Evolutionary conservation across 2,329 filamentous ascomycete genomes (phyloP).

Genomic region (Fusarium sp.): DNA sequence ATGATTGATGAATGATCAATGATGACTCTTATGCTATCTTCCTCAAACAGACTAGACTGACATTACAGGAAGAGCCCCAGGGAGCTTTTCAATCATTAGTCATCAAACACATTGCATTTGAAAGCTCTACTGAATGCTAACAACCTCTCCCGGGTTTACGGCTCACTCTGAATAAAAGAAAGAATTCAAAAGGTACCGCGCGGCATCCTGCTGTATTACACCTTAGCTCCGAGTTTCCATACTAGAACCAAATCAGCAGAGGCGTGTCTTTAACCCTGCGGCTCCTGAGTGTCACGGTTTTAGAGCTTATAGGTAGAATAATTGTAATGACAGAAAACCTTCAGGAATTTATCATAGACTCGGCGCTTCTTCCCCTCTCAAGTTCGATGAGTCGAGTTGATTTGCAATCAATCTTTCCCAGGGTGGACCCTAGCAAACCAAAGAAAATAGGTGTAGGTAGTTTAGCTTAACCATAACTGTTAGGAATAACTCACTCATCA

Average conservation of each 20-base stretch:
- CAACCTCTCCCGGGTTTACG: conserved; percentile 44
- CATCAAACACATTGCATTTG: conserved; percentile 14
- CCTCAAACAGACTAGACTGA: conserved; percentile 12
- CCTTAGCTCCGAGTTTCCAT: conserved; percentile 26
- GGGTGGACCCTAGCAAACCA: not conserved
- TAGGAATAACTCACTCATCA: conserved; percentile 16
- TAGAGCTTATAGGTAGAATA: conserved; percentile 9
- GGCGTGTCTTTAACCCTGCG: conserved; percentile 25
- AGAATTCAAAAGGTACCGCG: not conserved
- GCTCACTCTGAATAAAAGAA: conserved; percentile 16
- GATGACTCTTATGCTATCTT: conserved; percentile 42
- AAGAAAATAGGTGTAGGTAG: not conserved
- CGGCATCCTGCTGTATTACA: not conserved
- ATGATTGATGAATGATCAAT: conserved; percentile 39
- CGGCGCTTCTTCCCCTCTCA: conserved; percentile 8
- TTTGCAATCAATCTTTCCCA: conserved; percentile 30
- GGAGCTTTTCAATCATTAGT: conserved; percentile 9
- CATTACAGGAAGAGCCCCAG: conserved; percentile 1
- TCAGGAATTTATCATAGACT: conserved; percentile 3
- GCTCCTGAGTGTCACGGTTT: not conserved
- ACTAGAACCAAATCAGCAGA: conserved; percentile 19
- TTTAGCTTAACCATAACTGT: conserved; percentile 19
- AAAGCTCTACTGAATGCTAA: not conserved
- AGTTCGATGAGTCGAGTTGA: conserved; percentile 6
- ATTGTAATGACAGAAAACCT: conserved; percentile 7